Conservation (phyloP, 331 rosid genomes). For the Arachis monticola region DNA sequence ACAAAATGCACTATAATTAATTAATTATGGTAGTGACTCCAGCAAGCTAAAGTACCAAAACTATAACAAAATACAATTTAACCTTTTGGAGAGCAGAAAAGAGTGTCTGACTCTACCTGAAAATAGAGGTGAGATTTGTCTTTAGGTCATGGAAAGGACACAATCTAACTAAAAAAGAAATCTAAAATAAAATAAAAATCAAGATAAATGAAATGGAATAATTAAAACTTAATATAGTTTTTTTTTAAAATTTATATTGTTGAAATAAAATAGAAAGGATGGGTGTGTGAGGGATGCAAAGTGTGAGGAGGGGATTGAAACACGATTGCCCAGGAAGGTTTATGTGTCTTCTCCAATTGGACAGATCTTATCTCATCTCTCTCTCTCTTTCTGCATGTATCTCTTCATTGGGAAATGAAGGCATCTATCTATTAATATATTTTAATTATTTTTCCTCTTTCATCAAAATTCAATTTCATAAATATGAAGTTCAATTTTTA, state of each 20-base stretch:
- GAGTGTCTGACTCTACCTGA: slow-evolving; percentile 91
- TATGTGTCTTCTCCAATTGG: slow-evolving; percentile 57
- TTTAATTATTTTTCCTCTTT: slow-evolving; percentile 24
- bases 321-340: slow-evolving; percentile 54
- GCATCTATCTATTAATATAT: slow-evolving; percentile 43
- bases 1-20: no score
- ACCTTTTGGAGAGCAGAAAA: slow-evolving; percentile 60
- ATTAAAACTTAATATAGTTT: background rate
- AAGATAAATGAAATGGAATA: slow-evolving; percentile 17
- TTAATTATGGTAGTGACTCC: slow-evolving; percentile 48
- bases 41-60: slow-evolving; percentile 40
- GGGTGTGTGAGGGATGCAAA: slow-evolving; percentile 36
- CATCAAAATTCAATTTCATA: background rate
- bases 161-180: slow-evolving; percentile 44
- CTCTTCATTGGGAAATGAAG: slow-evolving; percentile 65
- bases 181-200: slow-evolving; percentile 25
- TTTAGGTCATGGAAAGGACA: slow-evolving; percentile 57
- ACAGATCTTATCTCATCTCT: slow-evolving; percentile 75
- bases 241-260: background rate
- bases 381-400: background rate
- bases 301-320: slow-evolving; percentile 79
- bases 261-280: background rate
- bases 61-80: slow-evolving; percentile 43
- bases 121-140: slow-evolving; percentile 87
- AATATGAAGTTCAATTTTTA: no score